These are phyloP conservation scores for Coniochaeta pulveracea DNA, from an alignment of 2,329 filamentous ascomycete genomes.

Conservation along the genomic window DNA sequence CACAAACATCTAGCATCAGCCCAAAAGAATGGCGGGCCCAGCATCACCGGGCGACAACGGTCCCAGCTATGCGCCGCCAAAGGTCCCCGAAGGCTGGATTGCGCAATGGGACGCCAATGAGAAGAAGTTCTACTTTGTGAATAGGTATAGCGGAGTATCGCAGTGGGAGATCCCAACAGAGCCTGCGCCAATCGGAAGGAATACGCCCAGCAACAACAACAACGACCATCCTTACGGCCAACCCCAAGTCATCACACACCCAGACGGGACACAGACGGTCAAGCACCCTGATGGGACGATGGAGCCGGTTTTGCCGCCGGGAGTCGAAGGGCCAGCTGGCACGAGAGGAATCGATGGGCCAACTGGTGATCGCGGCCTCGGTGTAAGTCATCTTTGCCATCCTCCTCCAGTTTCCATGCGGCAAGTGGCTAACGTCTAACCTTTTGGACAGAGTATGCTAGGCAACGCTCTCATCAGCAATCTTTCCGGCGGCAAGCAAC, in stretches of 20 bases:
- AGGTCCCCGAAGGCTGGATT: constrained; percentile 55
- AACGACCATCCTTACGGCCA: constrained; percentile 48
- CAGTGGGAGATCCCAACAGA: constrained; percentile 65
- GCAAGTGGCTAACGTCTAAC: background rate
- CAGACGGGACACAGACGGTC: constrained; percentile 50
- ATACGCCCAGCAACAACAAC: constrained; percentile 38
- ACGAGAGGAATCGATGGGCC: constrained; percentile 27
- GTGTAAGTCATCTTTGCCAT: constrained; percentile 35
- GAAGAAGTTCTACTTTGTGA: constrained; percentile 61
- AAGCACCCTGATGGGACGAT: constrained; percentile 48
- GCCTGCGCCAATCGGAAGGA: constrained; percentile 49
- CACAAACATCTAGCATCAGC: too few species aligned
- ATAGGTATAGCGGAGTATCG: constrained; percentile 59
- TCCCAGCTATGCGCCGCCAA: constrained; percentile 47
- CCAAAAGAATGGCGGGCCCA: constrained; percentile 38
- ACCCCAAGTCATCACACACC: constrained; percentile 47
- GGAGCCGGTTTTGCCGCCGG: constrained; percentile 43
- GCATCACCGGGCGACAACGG: constrained; percentile 47
- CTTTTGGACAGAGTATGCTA: constrained; percentile 38
- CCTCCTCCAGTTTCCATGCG: background rate
- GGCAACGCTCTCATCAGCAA: constrained; percentile 41
- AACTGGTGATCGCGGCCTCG: constrained; percentile 49
- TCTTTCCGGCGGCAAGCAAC: constrained; percentile 31
- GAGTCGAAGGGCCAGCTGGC: constrained; percentile 16
- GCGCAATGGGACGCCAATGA: constrained; percentile 56